Evolutionary conservation across 2,329 filamentous ascomycete genomes (phyloP), one percentile per base, ranked within the genome.

Genomic region (Paecilomyces dactylethromorphus): DNA sequence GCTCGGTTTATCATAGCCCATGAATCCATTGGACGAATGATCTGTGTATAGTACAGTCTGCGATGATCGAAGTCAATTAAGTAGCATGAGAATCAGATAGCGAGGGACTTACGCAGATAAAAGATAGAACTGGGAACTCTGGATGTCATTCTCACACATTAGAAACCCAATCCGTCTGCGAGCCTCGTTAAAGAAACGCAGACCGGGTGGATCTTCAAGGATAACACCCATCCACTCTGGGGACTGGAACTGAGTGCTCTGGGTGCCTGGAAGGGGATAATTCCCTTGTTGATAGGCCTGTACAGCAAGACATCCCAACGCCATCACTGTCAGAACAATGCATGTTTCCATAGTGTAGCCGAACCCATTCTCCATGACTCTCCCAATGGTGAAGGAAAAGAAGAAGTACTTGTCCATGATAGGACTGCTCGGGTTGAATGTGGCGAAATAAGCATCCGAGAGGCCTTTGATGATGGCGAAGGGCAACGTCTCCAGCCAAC

Each of bases 101-200:
- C 18, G 26, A 45, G n/a, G 22, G 7, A 59, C 72, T 11, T 68
- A 77, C 65, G 79, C 81, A 3, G 76, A 79, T 3, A 83, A 69
- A 59, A 83, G 74, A 61, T 82, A 80, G 59, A 79, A 82, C 63
- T 83, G 81, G 59, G 78, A 82, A 33, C 77, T 77, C 63, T 80
- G 79, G 3, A 83, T 64, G 54, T 80, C 76, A 45, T 79, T 80
- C 57, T 79, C 77, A 56, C 75, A 78, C 71, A 81, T 79, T 63
- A 82, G 69, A 60, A 82, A 81, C 1, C 81, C 81, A 60, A 81
- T 76, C 3, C 81, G 76, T 58, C 77, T 78, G 18, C 81, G 76
- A 6, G 80, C 80, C 65, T 83, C 81, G 58, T 83, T 82, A 69
- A 83, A 82, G 62, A 83, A 83, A 26, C 76, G 78, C 45, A 83